phyloP scores from a whole-genome alignment of 805 yeast genomes.

The Vanderwaltozyma yarrowii region DNA sequence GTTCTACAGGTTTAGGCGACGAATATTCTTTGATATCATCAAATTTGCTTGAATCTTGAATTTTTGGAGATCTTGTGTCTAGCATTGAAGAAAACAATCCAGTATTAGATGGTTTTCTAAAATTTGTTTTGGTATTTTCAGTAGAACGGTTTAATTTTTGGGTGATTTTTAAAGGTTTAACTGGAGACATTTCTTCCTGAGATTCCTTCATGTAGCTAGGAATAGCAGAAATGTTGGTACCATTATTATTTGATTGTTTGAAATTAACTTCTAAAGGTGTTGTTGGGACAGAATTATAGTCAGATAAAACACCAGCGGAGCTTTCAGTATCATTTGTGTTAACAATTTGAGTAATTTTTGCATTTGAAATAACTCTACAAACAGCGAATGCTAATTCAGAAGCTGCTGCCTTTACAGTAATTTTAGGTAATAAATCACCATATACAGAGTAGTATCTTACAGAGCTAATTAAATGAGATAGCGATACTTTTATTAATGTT shows the following conservation, averaged over 20 bases:
- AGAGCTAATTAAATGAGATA: conserved; percentile 66
- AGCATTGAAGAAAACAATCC: conserved; percentile 17
- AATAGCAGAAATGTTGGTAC: neutral
- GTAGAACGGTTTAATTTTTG: conserved; percentile 32
- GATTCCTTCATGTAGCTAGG: conserved; percentile 1
- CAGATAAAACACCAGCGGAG: neutral
- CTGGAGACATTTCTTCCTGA: conserved; percentile 33
- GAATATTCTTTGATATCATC: neutral
- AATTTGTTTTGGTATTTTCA: conserved; percentile 1
- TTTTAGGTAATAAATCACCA: conserved; percentile 47
- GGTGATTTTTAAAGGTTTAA: conserved; percentile 60
- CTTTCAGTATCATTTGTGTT: neutral
- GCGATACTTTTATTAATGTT: conserved; percentile 44
- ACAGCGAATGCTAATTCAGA: conserved; percentile 61
- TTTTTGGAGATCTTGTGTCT: conserved; percentile 4
- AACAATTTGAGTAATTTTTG: conserved; percentile 5
- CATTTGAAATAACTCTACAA: conserved; percentile 41
- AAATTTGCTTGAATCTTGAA: neutral
- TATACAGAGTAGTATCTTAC: conserved; percentile 65
- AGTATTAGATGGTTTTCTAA: conserved; percentile 22
- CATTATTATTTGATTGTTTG: neutral
- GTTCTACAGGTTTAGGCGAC: neutral
- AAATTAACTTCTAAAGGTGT: neutral
- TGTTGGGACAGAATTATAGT: neutral
- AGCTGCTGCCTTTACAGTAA: conserved; percentile 64